phyloP scores from a whole-genome alignment of 2,329 filamentous ascomycete genomes.

The Monilinia vaccinii-corymbosi region DNA sequence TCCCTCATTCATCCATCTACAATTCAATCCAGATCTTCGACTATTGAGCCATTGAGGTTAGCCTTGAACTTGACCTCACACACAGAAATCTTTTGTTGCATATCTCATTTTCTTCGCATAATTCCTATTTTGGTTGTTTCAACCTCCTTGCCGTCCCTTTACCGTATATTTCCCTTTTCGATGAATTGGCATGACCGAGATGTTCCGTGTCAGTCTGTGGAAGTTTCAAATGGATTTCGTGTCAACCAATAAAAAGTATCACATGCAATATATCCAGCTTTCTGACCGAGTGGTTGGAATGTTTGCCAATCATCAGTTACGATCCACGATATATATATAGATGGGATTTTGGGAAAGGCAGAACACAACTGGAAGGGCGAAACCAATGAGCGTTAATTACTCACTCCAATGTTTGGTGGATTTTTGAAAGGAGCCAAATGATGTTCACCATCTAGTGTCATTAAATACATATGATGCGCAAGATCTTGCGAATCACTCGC shows the following conservation, averaged over 20 bases:
- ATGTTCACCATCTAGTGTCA: conserved; percentile 16
- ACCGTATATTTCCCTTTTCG: not conserved
- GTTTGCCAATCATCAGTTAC: too few species aligned
- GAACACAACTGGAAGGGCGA: too few species aligned
- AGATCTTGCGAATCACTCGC: conserved; percentile 37
- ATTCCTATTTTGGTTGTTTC: conserved; percentile 1
- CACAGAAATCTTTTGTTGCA: not conserved
- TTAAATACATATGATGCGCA: conserved; percentile 32
- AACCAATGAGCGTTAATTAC: not conserved
- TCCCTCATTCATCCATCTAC: not conserved
- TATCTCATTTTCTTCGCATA: not conserved
- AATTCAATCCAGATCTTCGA: not conserved
- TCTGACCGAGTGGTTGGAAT: not conserved
- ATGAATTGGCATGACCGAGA: not conserved
- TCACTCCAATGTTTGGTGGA: conserved; percentile 27
- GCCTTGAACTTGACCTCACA: too few species aligned
- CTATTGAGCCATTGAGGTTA: too few species aligned
- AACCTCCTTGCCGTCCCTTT: not conserved
- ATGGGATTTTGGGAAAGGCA: too few species aligned
- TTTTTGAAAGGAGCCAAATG: conserved; percentile 17
- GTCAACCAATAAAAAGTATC: not conserved
- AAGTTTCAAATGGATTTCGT: not conserved
- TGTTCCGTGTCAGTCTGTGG: not conserved
- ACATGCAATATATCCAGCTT: not conserved
- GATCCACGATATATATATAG: conserved; percentile 7